Percentiles rank a stretch among this genome's conserved stretches.
Evolutionary conservation across 2,329 filamentous ascomycete genomes (phyloP).

Genomic region (Dryadomyces sulphureus): DNA sequence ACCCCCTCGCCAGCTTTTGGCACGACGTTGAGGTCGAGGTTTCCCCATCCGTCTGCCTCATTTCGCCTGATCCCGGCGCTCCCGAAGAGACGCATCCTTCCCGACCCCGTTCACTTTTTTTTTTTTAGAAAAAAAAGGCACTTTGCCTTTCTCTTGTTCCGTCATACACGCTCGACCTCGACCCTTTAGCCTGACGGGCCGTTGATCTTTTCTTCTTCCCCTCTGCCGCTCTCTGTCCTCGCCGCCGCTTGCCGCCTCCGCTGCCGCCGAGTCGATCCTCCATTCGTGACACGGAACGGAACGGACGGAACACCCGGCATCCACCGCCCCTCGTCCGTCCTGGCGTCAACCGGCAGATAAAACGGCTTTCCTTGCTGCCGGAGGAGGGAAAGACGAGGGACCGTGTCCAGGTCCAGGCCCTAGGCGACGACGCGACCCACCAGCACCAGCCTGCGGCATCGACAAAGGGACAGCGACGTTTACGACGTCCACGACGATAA

Average conservation of each 20-base stretch:
- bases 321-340: neutral
- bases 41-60: neutral
- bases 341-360: neutral
- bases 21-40: neutral
- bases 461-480: too few relatives aligned
- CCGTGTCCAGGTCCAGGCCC: neutral
- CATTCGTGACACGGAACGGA: neutral
- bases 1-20: neutral
- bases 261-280: neutral
- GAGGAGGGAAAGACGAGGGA: constrained; percentile 1
- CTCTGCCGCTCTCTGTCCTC: neutral
- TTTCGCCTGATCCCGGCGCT: neutral
- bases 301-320: neutral
- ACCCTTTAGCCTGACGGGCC: neutral
- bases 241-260: neutral
- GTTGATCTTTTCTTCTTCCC: neutral
- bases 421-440: neutral
- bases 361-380: neutral
- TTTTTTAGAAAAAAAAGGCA: too few relatives aligned
- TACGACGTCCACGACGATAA: too few relatives aligned
- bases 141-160: neutral
- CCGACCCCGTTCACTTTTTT: neutral
- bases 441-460: neutral
- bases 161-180: neutral
- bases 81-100: neutral